Conservation (phyloP, 805 yeast genomes). For the Cyberlindnera maclurae region DNA sequence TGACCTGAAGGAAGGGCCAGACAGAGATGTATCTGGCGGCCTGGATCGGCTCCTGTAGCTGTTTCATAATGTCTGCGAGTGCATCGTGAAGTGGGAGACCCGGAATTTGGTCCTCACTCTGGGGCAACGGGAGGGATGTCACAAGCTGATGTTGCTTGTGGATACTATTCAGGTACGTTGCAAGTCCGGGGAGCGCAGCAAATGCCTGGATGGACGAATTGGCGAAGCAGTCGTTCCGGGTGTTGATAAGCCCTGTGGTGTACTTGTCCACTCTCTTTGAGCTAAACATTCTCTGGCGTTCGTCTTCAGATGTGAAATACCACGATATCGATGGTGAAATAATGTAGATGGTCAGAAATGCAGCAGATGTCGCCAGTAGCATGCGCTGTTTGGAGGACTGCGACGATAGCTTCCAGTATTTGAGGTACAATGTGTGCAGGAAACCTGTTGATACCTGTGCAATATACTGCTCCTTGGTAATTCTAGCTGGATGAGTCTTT, state of each 20-base stretch:
- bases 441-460: constrained; percentile 6
- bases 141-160: constrained; percentile 19
- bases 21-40: constrained; percentile 54
- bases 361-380: constrained; percentile 19
- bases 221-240: constrained; percentile 88
- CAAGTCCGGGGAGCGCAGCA: constrained; percentile 51
- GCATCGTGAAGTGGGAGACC: constrained; percentile 51
- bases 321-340: constrained; percentile 23
- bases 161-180: constrained; percentile 43
- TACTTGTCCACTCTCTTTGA: constrained; percentile 59
- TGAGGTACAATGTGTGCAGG: constrained; percentile 13
- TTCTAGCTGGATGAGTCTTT: background rate
- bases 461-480: constrained; percentile 16
- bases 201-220: constrained; percentile 82
- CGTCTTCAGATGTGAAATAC: constrained; percentile 15
- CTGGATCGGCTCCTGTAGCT: constrained; percentile 57
- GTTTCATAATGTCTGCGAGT: constrained; percentile 41
- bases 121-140: constrained; percentile 11
- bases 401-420: constrained; percentile 18
- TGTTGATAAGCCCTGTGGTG: constrained; percentile 78
- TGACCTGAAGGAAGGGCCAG: constrained; percentile 67
- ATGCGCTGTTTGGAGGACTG: constrained; percentile 13
- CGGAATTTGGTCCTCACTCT: constrained; percentile 23
- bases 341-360: constrained; percentile 25
- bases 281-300: constrained; percentile 24